Conservation (phyloP, 2,329 filamentous ascomycete species). For the Trichoderma cornu-damae region DNA sequence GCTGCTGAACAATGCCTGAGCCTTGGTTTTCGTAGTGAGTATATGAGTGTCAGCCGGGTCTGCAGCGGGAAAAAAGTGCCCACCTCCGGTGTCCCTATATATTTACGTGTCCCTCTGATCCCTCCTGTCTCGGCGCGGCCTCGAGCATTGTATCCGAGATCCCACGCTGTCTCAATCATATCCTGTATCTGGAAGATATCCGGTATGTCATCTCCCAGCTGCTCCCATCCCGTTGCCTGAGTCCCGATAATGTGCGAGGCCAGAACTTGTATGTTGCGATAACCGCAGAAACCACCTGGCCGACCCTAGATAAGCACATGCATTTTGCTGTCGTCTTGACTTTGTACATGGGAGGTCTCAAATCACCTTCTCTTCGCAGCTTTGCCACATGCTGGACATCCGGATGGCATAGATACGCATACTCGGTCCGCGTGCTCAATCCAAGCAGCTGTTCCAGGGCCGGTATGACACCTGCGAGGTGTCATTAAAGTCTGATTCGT, state of each 20-base stretch:
- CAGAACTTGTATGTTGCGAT: constrained; percentile 91
- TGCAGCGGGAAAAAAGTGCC: too few relatives aligned
- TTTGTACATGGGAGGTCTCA: not conserved
- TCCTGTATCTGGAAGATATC: constrained; percentile 80
- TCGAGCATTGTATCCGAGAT: constrained; percentile 69
- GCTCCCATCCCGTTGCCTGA: constrained; percentile 50
- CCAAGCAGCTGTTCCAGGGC: constrained; percentile 59
- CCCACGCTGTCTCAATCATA: constrained; percentile 82
- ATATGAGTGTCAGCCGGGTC: not conserved
- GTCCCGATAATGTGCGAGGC: constrained; percentile 68
- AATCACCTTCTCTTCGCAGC: constrained; percentile 62
- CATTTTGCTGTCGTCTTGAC: not conserved
- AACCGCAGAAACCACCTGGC: constrained; percentile 83
- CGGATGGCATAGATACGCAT: constrained; percentile 75
- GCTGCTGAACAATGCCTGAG: constrained; percentile 69
- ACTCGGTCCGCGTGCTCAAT: constrained; percentile 55
- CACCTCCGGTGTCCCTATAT: constrained; percentile 89
- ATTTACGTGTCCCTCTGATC: constrained; percentile 83
- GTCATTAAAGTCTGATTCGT: not conserved
- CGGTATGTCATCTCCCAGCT: constrained; percentile 60
- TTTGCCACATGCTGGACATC: constrained; percentile 76
- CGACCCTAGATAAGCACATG: not conserved
- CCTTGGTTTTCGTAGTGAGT: constrained; percentile 43
- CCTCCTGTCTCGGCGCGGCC: constrained; percentile 80
- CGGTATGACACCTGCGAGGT: constrained; percentile 49